phyloP scores from a whole-genome alignment of 129 eudicot genomes.

The Chrysanthemum seticuspe region DNA sequence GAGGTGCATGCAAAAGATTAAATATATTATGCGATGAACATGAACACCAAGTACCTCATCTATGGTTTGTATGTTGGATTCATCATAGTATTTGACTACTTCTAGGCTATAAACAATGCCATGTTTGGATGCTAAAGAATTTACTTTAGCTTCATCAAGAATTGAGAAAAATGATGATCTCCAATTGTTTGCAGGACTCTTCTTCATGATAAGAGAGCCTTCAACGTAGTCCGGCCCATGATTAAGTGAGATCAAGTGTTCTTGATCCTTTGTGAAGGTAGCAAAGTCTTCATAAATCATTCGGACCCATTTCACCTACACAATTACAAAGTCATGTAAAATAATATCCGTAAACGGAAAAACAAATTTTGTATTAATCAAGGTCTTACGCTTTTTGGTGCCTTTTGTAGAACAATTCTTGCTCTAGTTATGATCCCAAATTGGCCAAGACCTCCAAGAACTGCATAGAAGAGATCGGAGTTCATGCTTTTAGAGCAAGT shows the following conservation, averaged over 20 bases:
- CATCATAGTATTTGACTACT: slow-evolving; percentile 68
- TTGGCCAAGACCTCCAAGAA: slow-evolving; percentile 92
- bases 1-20: slow-evolving; percentile 1
- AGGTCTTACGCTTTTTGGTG: slow-evolving; percentile 69
- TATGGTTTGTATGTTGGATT: slow-evolving; percentile 32
- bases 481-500: slow-evolving; percentile 64
- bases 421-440: slow-evolving; percentile 92
- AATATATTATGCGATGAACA: background rate
- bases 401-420: slow-evolving; percentile 62
- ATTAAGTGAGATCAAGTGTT: slow-evolving; percentile 53
- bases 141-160: slow-evolving; percentile 48
- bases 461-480: slow-evolving; percentile 71
- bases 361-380: no score
- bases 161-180: slow-evolving; percentile 77
- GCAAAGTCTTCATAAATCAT: slow-evolving; percentile 69
- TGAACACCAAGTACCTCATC: slow-evolving; percentile 41
- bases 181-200: slow-evolving; percentile 72
- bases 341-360: background rate
- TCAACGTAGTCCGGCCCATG: slow-evolving; percentile 64
- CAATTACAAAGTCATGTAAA: background rate
- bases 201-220: slow-evolving; percentile 63
- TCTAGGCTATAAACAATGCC: slow-evolving; percentile 71
- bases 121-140: slow-evolving; percentile 36
- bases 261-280: slow-evolving; percentile 76
- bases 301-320: slow-evolving; percentile 87